Base-by-base conservation (phyloP, 2,329 filamentous ascomycete genomes). In the Hymenoscyphus infarciens region DNA sequence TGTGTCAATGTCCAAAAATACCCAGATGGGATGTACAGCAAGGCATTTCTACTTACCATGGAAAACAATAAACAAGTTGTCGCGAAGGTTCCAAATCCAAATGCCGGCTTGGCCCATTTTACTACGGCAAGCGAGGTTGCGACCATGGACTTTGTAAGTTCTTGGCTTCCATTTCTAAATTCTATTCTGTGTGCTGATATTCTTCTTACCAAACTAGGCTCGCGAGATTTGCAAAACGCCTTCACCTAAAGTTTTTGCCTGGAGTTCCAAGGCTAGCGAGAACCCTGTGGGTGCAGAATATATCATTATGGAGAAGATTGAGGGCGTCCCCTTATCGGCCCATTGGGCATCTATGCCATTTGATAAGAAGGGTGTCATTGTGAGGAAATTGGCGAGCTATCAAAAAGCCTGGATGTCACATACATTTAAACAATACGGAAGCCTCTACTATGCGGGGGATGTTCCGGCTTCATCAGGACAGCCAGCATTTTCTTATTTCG, bases 171-270 rank as follows among this genome's bases (percentile, higher is more conserved):
- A 16, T 10, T 5, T 13, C 15, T n/a, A n/a, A 49, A 7, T 22
- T 54, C 2, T 27, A 22, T 25, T 4, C 8, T 3, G 6, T n/a
- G n/a, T 35, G 15, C 57, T 59, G 10, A 60, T 22, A 2, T 2
- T 4, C 25, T 5, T 56, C 31, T 33, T 33, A 33, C 31, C 1
- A 33, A 33, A 8, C 16, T 45, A 57, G 42, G 56, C 31, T 29
- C 53, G 59, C 31, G 49, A 78, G 57, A 54, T 62, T 49, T 25
- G 22, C 13, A 19, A 29, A 16, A 61, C 25, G 79, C 77, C 78
- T n/a, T 74, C 79, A 49, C 78, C 77, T n/a, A 71, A 64, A 60
- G 74, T 80, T 42, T 68, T 78, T 8, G 76, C 77, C 60, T 80
- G 76, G 76, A 76, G 69, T 66, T 70, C 77, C 60, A 72, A 77